These are phyloP conservation scores for Botryosphaeria dothidea DNA, from an alignment of 2,329 filamentous ascomycete species.

Conservation along the genomic window DNA sequence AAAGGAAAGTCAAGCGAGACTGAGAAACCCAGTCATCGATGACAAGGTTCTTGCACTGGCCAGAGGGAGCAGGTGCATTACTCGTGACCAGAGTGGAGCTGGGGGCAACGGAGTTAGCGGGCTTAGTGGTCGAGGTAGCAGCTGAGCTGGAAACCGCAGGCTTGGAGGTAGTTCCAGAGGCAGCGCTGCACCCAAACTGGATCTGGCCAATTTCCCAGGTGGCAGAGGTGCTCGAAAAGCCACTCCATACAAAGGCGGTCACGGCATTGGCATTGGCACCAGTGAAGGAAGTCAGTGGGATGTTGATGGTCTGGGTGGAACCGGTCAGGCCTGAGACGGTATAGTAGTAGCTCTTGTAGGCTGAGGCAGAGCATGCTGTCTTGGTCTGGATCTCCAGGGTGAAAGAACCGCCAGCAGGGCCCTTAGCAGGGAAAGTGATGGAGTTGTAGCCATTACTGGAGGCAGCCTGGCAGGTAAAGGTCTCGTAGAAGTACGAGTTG, in stretches of 20 bases:
- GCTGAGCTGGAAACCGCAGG: neutral
- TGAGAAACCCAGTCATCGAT: constrained; percentile 65
- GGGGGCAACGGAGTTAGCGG: constrained; percentile 2
- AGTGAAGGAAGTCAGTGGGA: constrained; percentile 53
- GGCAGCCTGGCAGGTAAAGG: constrained; percentile 51
- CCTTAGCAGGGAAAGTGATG: constrained; percentile 51
- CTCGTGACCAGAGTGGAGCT: constrained; percentile 20
- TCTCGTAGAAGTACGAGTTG: constrained; percentile 57
- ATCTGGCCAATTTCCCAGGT: constrained; percentile 54
- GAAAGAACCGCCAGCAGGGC: constrained; percentile 43
- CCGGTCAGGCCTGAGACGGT: constrained; percentile 52
- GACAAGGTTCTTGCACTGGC: constrained; percentile 47
- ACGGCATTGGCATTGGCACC: constrained; percentile 54
- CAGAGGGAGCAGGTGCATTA: constrained; percentile 24
- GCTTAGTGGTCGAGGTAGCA: neutral
- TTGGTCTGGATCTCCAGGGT: constrained; percentile 52
- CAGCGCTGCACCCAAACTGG: constrained; percentile 44
- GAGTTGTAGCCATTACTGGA: constrained; percentile 49
- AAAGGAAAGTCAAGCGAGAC: constrained; percentile 61
- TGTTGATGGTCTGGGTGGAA: constrained; percentile 50
- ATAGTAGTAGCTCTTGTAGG: constrained; percentile 47
- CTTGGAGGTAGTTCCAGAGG: constrained; percentile 8
- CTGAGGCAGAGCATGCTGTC: constrained; percentile 43
- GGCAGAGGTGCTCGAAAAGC: constrained; percentile 38
- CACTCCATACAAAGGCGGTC: constrained; percentile 47